phyloP scores from a whole-genome alignment of 2,329 filamentous ascomycete species.

The Zasmidium angulare region DNA sequence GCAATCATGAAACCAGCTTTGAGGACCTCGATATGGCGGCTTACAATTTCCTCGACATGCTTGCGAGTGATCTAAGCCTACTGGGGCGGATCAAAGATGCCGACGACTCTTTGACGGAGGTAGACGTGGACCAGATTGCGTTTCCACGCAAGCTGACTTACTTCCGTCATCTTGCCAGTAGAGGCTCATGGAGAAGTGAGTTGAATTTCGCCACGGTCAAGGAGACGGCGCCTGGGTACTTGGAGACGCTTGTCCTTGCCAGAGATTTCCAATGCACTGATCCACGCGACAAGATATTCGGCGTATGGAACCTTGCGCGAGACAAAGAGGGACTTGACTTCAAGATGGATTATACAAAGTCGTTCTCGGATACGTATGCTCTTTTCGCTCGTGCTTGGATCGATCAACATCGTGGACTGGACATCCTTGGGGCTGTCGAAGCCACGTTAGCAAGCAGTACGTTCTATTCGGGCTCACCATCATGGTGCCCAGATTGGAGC shows the following conservation, averaged over 20 bases:
- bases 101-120: constrained; percentile 1
- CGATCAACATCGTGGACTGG: constrained; percentile 8
- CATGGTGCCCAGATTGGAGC: constrained; percentile 14
- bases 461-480: constrained; percentile 9
- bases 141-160: constrained; percentile 12
- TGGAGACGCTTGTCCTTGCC: constrained; percentile 9
- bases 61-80: constrained; percentile 3
- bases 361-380: not conserved
- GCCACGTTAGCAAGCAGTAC: not conserved
- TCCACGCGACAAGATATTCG: constrained; percentile 11
- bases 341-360: constrained; percentile 8
- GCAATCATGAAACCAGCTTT: not conserved
- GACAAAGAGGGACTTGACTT: constrained; percentile 11
- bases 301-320: constrained; percentile 8
- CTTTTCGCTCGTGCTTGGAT: constrained; percentile 11
- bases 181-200: not conserved
- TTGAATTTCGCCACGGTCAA: not conserved
- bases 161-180: constrained; percentile 10
- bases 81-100: constrained; percentile 1
- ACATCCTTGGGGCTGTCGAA: constrained; percentile 15
- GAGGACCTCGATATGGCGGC: constrained; percentile 8
- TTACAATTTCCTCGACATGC: constrained; percentile 11
- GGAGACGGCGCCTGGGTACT: not conserved
- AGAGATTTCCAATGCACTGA: constrained; percentile 11
- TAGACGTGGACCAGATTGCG: constrained; percentile 4